Percentiles rank a stretch among this genome's conserved stretches.
phyloP scores from a whole-genome alignment of 495 filamentous ascomycete genomes.

The Aspergillus saccharolyticus region DNA sequence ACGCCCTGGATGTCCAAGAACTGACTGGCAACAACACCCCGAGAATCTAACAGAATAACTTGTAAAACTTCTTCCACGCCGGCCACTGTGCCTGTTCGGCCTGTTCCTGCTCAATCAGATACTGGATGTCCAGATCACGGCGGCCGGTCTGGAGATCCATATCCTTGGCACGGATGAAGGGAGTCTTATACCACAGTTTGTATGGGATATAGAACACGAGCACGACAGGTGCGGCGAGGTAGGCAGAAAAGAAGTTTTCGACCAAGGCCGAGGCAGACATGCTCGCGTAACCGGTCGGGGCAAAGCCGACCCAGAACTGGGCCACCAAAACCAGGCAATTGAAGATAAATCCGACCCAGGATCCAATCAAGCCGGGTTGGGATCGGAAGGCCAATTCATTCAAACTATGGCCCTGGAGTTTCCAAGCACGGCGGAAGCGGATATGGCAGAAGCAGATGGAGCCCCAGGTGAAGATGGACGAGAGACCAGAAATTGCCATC shows the following conservation, averaged over 20 bases:
- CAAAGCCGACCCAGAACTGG: slow-evolving; percentile 90
- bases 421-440: slow-evolving; percentile 83
- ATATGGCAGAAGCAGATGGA: slow-evolving; percentile 87
- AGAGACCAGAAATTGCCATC: slow-evolving; percentile 81
- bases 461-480: slow-evolving; percentile 89
- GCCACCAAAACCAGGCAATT: slow-evolving; percentile 80
- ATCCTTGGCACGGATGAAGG: slow-evolving; percentile 55
- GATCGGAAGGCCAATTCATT: slow-evolving; percentile 76
- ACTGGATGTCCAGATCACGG: slow-evolving; percentile 74
- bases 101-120: slow-evolving; percentile 69
- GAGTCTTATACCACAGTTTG: slow-evolving; percentile 71
- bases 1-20: background rate
- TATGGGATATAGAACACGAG: slow-evolving; percentile 69
- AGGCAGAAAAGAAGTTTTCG: slow-evolving; percentile 68
- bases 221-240: slow-evolving; percentile 81
- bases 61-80: slow-evolving; percentile 73
- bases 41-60: slow-evolving; percentile 50
- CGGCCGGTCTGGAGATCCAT: slow-evolving; percentile 91
- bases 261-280: slow-evolving; percentile 41
- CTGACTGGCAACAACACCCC: background rate
- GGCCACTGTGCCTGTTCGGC: slow-evolving; percentile 72
- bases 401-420: slow-evolving; percentile 59
- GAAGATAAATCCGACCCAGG: slow-evolving; percentile 75
- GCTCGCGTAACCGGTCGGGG: slow-evolving; percentile 58
- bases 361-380: slow-evolving; percentile 75